phyloP scores from a whole-genome alignment of 2,329 filamentous ascomycete genomes.

The Neonectria ditissima region DNA sequence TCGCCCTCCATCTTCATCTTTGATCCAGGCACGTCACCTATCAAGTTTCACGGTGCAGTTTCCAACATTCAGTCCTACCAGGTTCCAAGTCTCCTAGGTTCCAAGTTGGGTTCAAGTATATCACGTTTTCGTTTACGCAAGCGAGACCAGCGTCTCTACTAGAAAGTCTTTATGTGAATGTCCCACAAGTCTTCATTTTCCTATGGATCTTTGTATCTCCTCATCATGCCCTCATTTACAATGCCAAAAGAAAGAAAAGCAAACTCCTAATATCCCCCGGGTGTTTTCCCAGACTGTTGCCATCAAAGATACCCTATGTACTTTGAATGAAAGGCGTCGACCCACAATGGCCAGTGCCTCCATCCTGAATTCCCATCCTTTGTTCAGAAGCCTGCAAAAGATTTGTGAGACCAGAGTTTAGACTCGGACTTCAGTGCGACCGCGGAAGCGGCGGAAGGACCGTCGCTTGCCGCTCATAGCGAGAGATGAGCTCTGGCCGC shows the following conservation, averaged over 20 bases:
- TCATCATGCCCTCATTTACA: conserved; percentile 22
- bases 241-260: conserved; percentile 13
- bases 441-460: conserved; percentile 20
- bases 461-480: conserved; percentile 35
- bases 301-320: conserved; percentile 30
- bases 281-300: conserved; percentile 2
- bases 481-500: conserved; percentile 44
- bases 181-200: conserved; percentile 13
- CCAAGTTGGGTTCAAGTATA: no score
- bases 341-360: conserved; percentile 13
- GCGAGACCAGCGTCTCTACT: conserved; percentile 1
- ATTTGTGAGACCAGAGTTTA: background rate
- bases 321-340: conserved; percentile 19
- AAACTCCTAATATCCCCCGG: conserved; percentile 23
- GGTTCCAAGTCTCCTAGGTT: background rate
- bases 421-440: background rate
- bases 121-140: conserved; percentile 4
- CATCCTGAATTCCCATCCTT: conserved; percentile 11
- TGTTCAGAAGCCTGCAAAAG: conserved; percentile 11
- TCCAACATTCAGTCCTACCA: background rate
- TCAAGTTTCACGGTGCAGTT: background rate
- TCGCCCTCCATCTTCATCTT: background rate
- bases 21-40: background rate
- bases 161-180: background rate
- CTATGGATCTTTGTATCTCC: conserved; percentile 6